Conservation (phyloP, 345 rosid species). For the Pistacia integerrima region DNA sequence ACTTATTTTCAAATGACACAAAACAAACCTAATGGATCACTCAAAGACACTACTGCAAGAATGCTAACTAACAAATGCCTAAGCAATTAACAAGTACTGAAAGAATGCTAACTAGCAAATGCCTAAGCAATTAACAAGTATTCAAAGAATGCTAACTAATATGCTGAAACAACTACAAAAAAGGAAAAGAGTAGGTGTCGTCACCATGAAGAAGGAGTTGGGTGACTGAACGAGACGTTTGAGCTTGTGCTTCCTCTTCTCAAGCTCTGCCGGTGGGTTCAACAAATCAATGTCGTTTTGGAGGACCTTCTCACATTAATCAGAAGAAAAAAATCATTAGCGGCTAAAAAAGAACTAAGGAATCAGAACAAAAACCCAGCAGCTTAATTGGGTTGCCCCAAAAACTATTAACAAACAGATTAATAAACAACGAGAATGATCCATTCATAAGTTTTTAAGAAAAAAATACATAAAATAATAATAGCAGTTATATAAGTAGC, state of each 20-base stretch:
- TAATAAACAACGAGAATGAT: no score
- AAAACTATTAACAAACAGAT: not conserved
- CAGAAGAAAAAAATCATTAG: not conserved
- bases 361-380: no score
- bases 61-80: not conserved
- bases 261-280: constrained; percentile 78
- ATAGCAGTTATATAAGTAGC: not conserved
- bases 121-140: not conserved
- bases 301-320: constrained; percentile 42
- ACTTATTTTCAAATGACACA: not conserved
- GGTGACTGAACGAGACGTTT: constrained; percentile 79
- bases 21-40: not conserved
- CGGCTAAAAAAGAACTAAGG: not conserved
- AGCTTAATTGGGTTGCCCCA: no score
- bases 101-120: no score
- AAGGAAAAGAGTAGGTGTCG: not conserved
- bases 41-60: not conserved
- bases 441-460: not conserved
- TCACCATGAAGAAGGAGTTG: constrained; percentile 75
- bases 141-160: no score
- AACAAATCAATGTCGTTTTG: constrained; percentile 73
- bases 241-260: constrained; percentile 86
- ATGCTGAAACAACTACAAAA: not conserved
- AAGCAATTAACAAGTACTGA: not conserved
- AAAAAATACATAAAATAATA: not conserved